These are phyloP conservation scores for Gonapodya sp. DNA, from an alignment of 192 early-diverging fungal species.

Conservation along the genomic window DNA sequence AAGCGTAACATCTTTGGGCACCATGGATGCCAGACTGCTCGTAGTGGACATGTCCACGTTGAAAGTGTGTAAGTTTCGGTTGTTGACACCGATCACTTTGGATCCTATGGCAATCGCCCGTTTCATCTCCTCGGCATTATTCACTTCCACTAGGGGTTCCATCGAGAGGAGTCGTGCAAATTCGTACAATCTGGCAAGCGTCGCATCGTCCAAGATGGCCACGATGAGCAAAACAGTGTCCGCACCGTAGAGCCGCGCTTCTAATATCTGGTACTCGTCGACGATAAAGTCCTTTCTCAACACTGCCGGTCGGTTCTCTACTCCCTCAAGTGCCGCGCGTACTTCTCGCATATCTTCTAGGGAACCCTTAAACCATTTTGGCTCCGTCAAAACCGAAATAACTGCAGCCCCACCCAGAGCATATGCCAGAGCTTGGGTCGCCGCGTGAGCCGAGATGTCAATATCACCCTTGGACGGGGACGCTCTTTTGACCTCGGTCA, in stretches of 20 bases:
- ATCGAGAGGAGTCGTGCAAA: constrained; percentile 76
- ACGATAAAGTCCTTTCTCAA: constrained; percentile 97
- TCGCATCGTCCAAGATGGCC: constrained; percentile 70
- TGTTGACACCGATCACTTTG: constrained; percentile 93
- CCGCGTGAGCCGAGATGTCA: constrained; percentile 69
- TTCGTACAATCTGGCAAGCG: constrained; percentile 55
- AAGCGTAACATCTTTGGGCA: constrained; percentile 62
- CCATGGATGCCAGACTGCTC: constrained; percentile 61
- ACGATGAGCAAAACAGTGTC: constrained; percentile 95
- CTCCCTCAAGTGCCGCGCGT: constrained; percentile 51
- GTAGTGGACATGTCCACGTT: constrained; percentile 88
- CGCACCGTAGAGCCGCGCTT: constrained; percentile 90
- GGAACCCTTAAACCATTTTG: constrained; percentile 96
- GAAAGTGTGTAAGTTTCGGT: constrained; percentile 95
- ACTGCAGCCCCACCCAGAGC: constrained; percentile 81
- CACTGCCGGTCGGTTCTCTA: constrained; percentile 75
- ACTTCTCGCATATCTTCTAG: constrained; percentile 86
- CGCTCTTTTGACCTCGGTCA: constrained; percentile 98
- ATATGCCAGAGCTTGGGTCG: constrained; percentile 76
- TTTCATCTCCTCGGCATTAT: constrained; percentile 79
- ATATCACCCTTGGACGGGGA: constrained; percentile 94
- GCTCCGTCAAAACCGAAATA: constrained; percentile 96
- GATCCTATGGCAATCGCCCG: constrained; percentile 72
- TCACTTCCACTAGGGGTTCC: constrained; percentile 99
- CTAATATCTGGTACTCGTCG: constrained; percentile 89